Percentiles rank a stretch among this genome's conserved stretches.
Evolutionary conservation across 805 yeast species (phyloP).

Genomic region (Jamesozyma piceae): DNA sequence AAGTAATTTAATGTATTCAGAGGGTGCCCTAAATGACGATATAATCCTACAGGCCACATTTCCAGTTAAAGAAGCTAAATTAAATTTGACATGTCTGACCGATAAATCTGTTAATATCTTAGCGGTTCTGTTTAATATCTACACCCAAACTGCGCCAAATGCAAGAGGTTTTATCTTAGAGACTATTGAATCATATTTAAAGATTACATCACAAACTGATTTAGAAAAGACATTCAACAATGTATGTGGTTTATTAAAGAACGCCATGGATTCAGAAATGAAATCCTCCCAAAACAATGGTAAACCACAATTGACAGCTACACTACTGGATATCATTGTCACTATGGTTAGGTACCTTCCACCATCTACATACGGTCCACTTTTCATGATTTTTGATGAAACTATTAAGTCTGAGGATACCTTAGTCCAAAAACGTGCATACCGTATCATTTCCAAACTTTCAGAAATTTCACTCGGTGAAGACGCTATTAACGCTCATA

Average conservation of each 20-base stretch:
- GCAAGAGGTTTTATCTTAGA: constrained; percentile 78
- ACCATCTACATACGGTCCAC: constrained; percentile 53
- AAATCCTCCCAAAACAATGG: constrained; percentile 13
- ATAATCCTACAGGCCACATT: constrained; percentile 51
- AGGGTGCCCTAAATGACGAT: constrained; percentile 50
- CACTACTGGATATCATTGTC: constrained; percentile 86
- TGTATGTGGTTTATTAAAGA: constrained; percentile 69
- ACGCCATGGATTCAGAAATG: constrained; percentile 56
- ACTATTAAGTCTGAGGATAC: constrained; percentile 54
- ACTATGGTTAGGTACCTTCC: constrained; percentile 83
- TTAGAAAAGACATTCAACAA: constrained; percentile 71
- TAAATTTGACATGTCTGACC: constrained; percentile 54
- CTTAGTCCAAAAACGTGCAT: constrained; percentile 79
- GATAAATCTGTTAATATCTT: constrained; percentile 63
- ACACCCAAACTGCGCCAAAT: constrained; percentile 78
- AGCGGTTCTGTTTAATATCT: constrained; percentile 85
- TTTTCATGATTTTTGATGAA: constrained; percentile 66
- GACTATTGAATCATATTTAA: constrained; percentile 72
- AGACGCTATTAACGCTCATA: constrained; percentile 41
- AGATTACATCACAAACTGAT: constrained; percentile 58
- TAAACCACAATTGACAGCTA: constrained; percentile 48
- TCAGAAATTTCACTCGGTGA: constrained; percentile 61
- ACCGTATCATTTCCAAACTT: constrained; percentile 63
- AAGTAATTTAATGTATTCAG: constrained; percentile 48
- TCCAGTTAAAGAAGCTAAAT: constrained; percentile 44